Percentiles rank a stretch among this genome's conserved stretches.
Evolutionary conservation across 2,329 filamentous ascomycete genomes (phyloP).

Genomic region (Penicillium sp.): DNA sequence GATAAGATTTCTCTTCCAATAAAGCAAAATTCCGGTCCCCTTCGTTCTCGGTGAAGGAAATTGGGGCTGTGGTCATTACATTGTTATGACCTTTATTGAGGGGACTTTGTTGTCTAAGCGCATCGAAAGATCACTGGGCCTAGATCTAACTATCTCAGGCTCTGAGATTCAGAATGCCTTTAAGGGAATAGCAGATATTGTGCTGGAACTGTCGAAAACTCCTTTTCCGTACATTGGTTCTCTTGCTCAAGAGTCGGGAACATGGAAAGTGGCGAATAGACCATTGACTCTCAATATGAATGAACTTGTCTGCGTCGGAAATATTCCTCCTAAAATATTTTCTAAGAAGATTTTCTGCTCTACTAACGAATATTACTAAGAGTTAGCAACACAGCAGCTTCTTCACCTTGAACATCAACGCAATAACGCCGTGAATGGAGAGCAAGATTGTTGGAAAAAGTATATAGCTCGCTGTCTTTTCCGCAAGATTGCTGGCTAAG

Average conservation of each 20-base stretch:
- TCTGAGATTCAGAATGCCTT: constrained; percentile 9
- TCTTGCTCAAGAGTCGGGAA: constrained; percentile 1
- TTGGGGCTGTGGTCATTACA: constrained; percentile 9
- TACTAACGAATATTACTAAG: constrained; percentile 14
- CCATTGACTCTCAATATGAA: constrained; percentile 22
- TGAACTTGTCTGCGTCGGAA: constrained; percentile 10
- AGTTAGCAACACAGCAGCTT: constrained; percentile 14
- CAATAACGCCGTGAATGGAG: constrained; percentile 12
- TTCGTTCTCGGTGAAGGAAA: constrained; percentile 2
- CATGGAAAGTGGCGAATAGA: constrained; percentile 4
- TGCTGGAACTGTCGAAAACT: constrained; percentile 14
- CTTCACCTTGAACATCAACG: constrained; percentile 17
- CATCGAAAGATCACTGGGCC: neutral
- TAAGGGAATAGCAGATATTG: constrained; percentile 11
- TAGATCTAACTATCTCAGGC: constrained; percentile 1
- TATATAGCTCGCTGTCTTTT: constrained; percentile 18
- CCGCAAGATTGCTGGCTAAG: constrained; percentile 3
- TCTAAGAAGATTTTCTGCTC: constrained; percentile 7
- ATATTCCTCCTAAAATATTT: constrained; percentile 11
- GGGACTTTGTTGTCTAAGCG: constrained; percentile 9
- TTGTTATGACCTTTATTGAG: constrained; percentile 9
- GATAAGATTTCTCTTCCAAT: constrained; percentile 5
- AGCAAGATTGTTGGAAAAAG: constrained; percentile 15
- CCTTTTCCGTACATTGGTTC: constrained; percentile 14
- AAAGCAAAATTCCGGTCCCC: constrained; percentile 7